Conservation (phyloP, 2,329 filamentous ascomycete species). For the Neonectria hederae region DNA sequence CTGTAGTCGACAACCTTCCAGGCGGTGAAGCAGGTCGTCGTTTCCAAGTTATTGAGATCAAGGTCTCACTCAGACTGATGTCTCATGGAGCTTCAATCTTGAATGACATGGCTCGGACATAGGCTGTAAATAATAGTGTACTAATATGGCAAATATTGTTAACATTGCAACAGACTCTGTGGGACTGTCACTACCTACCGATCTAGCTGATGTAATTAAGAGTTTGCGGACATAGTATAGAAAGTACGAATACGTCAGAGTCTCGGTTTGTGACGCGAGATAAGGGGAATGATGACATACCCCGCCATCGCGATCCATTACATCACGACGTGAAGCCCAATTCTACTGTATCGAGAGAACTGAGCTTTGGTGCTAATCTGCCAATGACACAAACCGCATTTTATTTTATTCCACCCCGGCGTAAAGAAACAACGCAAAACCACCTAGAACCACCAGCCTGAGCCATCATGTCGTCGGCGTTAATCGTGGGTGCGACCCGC, state of each 20-base stretch:
- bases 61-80: background rate
- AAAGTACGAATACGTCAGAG: conserved; percentile 1
- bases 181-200: background rate
- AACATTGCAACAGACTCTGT: background rate
- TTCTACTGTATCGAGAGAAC: background rate
- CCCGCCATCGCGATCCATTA: conserved; percentile 32
- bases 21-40: background rate
- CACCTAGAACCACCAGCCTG: background rate
- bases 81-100: background rate
- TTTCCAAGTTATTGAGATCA: background rate
- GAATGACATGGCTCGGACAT: background rate
- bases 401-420: background rate
- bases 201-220: background rate
- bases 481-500: conserved; percentile 74
- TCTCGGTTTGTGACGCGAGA: conserved; percentile 19
- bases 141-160: background rate
- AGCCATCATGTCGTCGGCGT: conserved; percentile 57
- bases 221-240: background rate
- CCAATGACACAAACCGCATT: background rate
- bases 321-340: conserved; percentile 26
- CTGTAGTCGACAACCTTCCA: background rate
- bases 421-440: background rate
- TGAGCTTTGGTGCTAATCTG: background rate
- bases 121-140: background rate
- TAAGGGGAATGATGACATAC: conserved; percentile 7